Conservation (phyloP, 768 basidiomycete genomes). For the Mycena indigotica region DNA sequence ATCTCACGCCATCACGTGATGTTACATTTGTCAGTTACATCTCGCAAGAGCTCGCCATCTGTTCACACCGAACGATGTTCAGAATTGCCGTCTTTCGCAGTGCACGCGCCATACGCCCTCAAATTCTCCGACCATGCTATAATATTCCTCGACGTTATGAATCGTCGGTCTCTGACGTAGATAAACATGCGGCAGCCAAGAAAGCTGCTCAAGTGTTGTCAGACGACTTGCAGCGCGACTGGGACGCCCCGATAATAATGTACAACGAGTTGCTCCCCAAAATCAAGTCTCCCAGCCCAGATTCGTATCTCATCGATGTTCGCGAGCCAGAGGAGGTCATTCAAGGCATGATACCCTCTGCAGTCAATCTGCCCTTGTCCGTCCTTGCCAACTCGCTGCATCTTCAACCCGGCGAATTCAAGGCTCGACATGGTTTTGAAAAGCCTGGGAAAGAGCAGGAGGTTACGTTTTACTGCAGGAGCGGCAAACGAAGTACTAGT, state of each 20-base stretch:
- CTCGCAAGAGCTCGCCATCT: no score
- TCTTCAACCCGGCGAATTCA: conserved; percentile 57
- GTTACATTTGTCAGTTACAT: no score
- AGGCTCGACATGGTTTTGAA: conserved; percentile 66
- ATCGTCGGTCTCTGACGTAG: conserved; percentile 29
- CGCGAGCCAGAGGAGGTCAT: conserved; percentile 90
- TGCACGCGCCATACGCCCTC: conserved; percentile 14
- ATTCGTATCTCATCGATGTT: conserved; percentile 83
- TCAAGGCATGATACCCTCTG: conserved; percentile 90
- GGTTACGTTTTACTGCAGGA: conserved; percentile 88
- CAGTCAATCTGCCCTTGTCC: conserved; percentile 87
- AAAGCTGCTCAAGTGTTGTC: conserved; percentile 38
- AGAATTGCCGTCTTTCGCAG: conserved; percentile 10
- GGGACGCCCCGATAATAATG: conserved; percentile 70
- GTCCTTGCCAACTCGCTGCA: conserved; percentile 70
- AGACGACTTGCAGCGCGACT: conserved; percentile 63
- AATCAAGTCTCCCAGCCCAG: conserved; percentile 38
- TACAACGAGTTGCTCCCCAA: conserved; percentile 74
- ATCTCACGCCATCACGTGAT: no score
- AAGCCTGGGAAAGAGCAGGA: conserved; percentile 74
- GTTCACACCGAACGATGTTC: conserved; percentile 17
- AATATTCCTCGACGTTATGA: conserved; percentile 15
- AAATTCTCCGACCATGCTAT: conserved; percentile 19
- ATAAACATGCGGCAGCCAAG: conserved; percentile 28
- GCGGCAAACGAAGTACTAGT: conserved; percentile 79